Percentiles rank a stretch among this genome's conserved stretches.
phyloP scores from a whole-genome alignment of 768 basidiomycete genomes.

The Tylopilus plumbeoviolaceoides region DNA sequence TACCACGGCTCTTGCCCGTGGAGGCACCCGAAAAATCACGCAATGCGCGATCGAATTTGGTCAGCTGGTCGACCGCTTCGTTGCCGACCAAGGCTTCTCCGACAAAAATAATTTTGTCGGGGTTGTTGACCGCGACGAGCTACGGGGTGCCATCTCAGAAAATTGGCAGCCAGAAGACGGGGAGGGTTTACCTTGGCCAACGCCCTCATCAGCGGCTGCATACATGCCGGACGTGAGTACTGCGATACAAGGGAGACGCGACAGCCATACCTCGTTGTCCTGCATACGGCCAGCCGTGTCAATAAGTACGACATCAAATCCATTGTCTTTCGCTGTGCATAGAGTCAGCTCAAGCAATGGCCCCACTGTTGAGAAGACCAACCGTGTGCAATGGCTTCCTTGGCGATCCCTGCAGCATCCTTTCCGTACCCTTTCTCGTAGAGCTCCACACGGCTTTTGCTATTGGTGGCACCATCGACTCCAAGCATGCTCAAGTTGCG shows the following conservation, averaged over 20 bases:
- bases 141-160: slow-evolving; percentile 26
- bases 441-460: slow-evolving; percentile 80
- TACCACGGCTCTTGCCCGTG: slow-evolving; percentile 72
- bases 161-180: background rate
- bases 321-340: slow-evolving; percentile 71
- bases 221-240: slow-evolving; percentile 4
- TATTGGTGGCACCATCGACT: slow-evolving; percentile 62
- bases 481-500: slow-evolving; percentile 86
- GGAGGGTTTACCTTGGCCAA: slow-evolving; percentile 73
- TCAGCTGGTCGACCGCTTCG: slow-evolving; percentile 96
- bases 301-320: slow-evolving; percentile 95
- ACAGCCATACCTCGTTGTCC: slow-evolving; percentile 80
- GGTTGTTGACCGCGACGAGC: slow-evolving; percentile 90
- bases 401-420: slow-evolving; percentile 97
- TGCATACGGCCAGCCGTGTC: slow-evolving; percentile 99
- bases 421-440: slow-evolving; percentile 98
- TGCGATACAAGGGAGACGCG: background rate
- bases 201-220: slow-evolving; percentile 91
- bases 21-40: slow-evolving; percentile 85
- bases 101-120: slow-evolving; percentile 97
- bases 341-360: slow-evolving; percentile 2
- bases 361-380: slow-evolving; percentile 16
- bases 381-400: slow-evolving; percentile 92
- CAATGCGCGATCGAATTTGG: slow-evolving; percentile 92
- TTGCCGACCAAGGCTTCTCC: slow-evolving; percentile 98